Base-by-base conservation (phyloP, 805 yeast species). In the Candida namnaoensis region DNA sequence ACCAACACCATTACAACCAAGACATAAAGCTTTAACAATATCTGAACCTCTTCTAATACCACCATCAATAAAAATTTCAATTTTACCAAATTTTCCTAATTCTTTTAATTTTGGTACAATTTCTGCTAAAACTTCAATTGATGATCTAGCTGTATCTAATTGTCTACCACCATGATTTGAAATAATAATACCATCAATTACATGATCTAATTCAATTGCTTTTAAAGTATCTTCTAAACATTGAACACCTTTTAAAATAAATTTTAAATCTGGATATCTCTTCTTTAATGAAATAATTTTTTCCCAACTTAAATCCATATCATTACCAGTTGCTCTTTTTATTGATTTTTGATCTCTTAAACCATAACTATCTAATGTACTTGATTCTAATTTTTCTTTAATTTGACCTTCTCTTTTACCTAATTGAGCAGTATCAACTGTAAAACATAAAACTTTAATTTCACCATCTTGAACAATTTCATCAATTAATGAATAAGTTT, bases 91-190 rank as follows among this genome's bases (percentile, higher is more conserved):
- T 27, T 77, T 60, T 3, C 67, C 61, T 14, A 56, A 56, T 39
- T 60, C 56, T 35, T 62, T 66, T 44, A 76, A 62, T 14, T 66
- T 53, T 12, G 73, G 72, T 52, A 61, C 68, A 25, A 78, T 65
- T 45, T 80, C 82, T 5, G 72, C 74, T 39, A 82, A 64, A 5
- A 80, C 73, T 53, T 80, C 81, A 26, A 82, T 63, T 1, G 85
- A 76, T 0, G 88, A 75, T 48, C 69, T 68, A 1, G 81, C 69
- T 36, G 68, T 76, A 48, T 82, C 88, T 41, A 82, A 60, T 47
- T 80, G 85, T 41, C 88, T 65, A 10, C 88, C 90, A 19, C 88
- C 90, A 56, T 82, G 88, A 53, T 83, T 82, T 11, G 88, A 80
- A 13, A 83, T 64, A 37, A 82, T 70, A 25, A 80, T 75, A 7